Percentiles rank a stretch among this genome's conserved stretches.
These are phyloP conservation scores for Boletus tomentosulus DNA, from an alignment of 768 basidiomycete species.

Conservation along the genomic window DNA sequence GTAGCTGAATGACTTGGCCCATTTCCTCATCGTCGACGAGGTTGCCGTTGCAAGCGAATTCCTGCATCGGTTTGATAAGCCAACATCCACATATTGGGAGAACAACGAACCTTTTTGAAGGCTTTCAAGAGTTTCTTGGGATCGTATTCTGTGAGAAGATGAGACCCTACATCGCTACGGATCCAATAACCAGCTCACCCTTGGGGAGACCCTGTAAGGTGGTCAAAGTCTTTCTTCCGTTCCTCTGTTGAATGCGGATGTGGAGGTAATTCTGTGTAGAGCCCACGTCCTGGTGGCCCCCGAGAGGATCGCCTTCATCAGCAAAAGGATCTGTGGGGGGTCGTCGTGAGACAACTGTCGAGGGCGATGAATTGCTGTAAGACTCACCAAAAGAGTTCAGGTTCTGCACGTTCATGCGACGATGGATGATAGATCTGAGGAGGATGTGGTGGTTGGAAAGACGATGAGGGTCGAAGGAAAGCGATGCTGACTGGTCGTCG, in stretches of 20 bases:
- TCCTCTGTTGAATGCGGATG: slow-evolving; percentile 98
- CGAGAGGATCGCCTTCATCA: slow-evolving; percentile 86
- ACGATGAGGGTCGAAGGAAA: slow-evolving; percentile 28
- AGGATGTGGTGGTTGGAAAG: slow-evolving; percentile 44
- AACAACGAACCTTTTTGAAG: slow-evolving; percentile 82
- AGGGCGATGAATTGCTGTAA: slow-evolving; percentile 12
- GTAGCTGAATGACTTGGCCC: slow-evolving; percentile 97
- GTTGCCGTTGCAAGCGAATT: slow-evolving; percentile 98
- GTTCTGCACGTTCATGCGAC: slow-evolving; percentile 95
- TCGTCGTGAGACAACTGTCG: slow-evolving; percentile 7
- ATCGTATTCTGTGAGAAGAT: slow-evolving; percentile 73
- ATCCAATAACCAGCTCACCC: slow-evolving; percentile 43
- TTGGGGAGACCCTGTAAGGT: slow-evolving; percentile 94
- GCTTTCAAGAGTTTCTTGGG: slow-evolving; percentile 97
- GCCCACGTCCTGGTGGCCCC: slow-evolving; percentile 68
- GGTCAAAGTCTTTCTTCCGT: slow-evolving; percentile 97
- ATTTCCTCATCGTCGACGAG: slow-evolving; percentile 93
- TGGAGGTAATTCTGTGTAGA: slow-evolving; percentile 84
- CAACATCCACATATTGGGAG: not conserved
- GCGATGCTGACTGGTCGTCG: slow-evolving; percentile 6
- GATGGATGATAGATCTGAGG: slow-evolving; percentile 41
- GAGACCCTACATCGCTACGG: slow-evolving; percentile 13
- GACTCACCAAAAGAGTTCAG: slow-evolving; percentile 70
- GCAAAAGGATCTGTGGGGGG: slow-evolving; percentile 81
- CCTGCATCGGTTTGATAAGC: slow-evolving; percentile 42